phyloP scores from a whole-genome alignment of 768 basidiomycete genomes.

The Lactifluus hygrophoroides region DNA sequence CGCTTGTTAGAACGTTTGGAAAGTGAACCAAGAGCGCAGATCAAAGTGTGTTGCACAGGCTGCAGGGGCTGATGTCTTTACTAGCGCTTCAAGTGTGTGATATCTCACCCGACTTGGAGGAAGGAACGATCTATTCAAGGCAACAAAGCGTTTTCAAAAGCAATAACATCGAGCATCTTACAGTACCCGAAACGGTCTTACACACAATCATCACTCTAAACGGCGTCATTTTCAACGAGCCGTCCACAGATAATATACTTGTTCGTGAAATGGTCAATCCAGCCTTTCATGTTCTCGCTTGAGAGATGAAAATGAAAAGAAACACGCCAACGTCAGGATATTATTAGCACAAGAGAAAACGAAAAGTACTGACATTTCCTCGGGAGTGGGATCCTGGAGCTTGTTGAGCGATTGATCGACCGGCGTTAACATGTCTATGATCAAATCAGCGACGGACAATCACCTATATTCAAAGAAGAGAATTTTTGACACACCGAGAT shows the following conservation, averaged over 20 bases:
- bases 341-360: background rate
- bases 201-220: no score
- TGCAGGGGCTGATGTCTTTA: no score
- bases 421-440: constrained; percentile 80
- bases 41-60: no score
- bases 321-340: background rate
- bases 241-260: constrained; percentile 90
- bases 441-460: constrained; percentile 2
- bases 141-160: no score
- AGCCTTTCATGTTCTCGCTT: constrained; percentile 92
- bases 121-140: no score
- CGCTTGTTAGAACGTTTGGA: no score
- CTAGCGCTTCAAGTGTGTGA: no score
- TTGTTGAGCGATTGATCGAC: constrained; percentile 81
- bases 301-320: no score
- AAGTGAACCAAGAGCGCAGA: no score
- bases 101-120: no score
- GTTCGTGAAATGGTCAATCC: constrained; percentile 89
- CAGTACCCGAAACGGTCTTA: no score
- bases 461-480: constrained; percentile 2
- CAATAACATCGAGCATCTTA: no score
- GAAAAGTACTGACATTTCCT: constrained; percentile 73
- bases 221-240: constrained; percentile 65
- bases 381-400: constrained; percentile 63
- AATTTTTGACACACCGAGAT: constrained; percentile 62